Conservation (phyloP, 805 yeast genomes). For the Ogataea ganodermae region DNA sequence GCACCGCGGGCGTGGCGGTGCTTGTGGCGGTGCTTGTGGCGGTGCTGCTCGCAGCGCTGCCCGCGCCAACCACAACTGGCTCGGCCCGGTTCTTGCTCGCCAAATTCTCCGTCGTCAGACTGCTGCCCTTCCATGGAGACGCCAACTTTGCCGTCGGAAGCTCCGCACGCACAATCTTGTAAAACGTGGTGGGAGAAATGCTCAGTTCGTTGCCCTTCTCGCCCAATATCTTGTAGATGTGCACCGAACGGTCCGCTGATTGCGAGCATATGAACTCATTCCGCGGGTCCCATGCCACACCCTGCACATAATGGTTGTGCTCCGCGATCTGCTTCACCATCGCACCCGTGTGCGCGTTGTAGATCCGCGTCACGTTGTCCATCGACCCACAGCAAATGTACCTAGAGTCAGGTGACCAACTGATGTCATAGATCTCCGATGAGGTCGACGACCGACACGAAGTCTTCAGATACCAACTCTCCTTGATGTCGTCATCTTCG, state of each 20-base stretch:
- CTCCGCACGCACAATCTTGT: slow-evolving; percentile 59
- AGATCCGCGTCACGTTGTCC: slow-evolving; percentile 81
- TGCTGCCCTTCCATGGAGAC: slow-evolving; percentile 8
- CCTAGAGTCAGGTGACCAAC: slow-evolving; percentile 87
- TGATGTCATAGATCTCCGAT: slow-evolving; percentile 83
- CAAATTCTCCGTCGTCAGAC: slow-evolving; percentile 26
- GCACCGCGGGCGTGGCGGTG: background rate
- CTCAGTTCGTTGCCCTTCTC: slow-evolving; percentile 30
- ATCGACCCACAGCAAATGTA: slow-evolving; percentile 86
- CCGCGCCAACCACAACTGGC: background rate
- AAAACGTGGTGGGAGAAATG: slow-evolving; percentile 44
- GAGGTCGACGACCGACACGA: slow-evolving; percentile 52
- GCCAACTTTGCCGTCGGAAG: slow-evolving; percentile 40
- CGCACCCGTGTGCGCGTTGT: slow-evolving; percentile 56
- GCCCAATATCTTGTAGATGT: slow-evolving; percentile 55
- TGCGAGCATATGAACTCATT: slow-evolving; percentile 80
- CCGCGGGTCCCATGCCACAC: slow-evolving; percentile 93
- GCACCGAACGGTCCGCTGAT: slow-evolving; percentile 83
- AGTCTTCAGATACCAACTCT: slow-evolving; percentile 70
- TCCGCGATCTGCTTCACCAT: slow-evolving; percentile 62
- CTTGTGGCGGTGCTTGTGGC: background rate
- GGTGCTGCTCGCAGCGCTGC: background rate
- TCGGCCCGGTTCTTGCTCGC: slow-evolving; percentile 16
- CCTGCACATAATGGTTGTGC: slow-evolving; percentile 91
- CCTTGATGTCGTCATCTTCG: slow-evolving; percentile 58